A percentile compares a stretch with the other conserved stretches of the same genome.
Evolutionary conservation across 768 basidiomycete species (phyloP).

Genomic region (Aureoboletus auriporus): DNA sequence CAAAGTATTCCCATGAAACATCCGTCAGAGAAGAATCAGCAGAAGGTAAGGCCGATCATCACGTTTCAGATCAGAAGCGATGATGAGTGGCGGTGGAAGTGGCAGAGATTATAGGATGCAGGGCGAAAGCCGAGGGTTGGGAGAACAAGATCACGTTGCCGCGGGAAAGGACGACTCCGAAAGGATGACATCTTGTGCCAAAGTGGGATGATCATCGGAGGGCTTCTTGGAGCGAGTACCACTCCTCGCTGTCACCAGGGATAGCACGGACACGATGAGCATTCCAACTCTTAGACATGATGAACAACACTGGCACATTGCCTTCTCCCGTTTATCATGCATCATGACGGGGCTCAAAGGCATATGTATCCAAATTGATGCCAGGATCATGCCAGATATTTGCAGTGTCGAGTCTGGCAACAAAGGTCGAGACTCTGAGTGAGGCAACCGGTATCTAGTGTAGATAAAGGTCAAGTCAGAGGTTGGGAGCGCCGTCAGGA

Average conservation of each 20-base stretch:
- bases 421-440: slow-evolving; percentile 62
- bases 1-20: slow-evolving; percentile 16
- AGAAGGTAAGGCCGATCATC: slow-evolving; percentile 7
- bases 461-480: slow-evolving; percentile 50
- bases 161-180: slow-evolving; percentile 1
- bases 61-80: slow-evolving; percentile 17
- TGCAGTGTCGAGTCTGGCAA: slow-evolving; percentile 65
- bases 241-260: slow-evolving; percentile 70
- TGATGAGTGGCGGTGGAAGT: slow-evolving; percentile 16
- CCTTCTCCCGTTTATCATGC: slow-evolving; percentile 32
- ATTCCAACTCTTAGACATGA: slow-evolving; percentile 75
- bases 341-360: slow-evolving; percentile 43
- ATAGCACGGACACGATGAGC: slow-evolving; percentile 59
- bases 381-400: slow-evolving; percentile 54
- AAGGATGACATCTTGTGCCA: neutral
- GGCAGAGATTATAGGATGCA: slow-evolving; percentile 26
- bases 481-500: slow-evolving; percentile 39
- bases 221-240: slow-evolving; percentile 70
- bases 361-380: slow-evolving; percentile 53
- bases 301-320: slow-evolving; percentile 60
- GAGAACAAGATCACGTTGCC: slow-evolving; percentile 58
- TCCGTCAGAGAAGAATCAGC: neutral
- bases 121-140: slow-evolving; percentile 74
- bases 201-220: slow-evolving; percentile 11
- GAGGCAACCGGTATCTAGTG: slow-evolving; percentile 47